Evolutionary conservation across 169 alveolate genomes (phyloP).

Genomic region (Eimeria acervulina): DNA sequence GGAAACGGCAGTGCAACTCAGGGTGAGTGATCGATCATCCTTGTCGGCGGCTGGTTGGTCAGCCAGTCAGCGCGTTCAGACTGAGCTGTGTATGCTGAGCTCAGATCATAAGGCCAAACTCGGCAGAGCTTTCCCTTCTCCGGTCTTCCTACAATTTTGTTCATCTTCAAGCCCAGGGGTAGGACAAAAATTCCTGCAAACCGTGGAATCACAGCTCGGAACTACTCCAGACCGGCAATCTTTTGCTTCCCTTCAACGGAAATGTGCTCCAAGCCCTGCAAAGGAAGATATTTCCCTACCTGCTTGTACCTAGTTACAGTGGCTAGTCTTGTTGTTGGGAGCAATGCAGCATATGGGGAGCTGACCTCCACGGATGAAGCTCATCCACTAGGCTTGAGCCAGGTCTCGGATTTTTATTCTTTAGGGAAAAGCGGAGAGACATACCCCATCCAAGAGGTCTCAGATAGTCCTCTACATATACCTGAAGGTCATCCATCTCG

Average conservation of each 20-base stretch:
- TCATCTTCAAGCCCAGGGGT: not conserved
- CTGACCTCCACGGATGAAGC: slow-evolving; percentile 5
- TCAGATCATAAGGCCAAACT: not conserved
- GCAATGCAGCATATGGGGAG: slow-evolving; percentile 5
- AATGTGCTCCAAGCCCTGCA: not conserved
- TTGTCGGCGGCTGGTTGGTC: slow-evolving; percentile 19
- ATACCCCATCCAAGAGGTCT: not conserved
- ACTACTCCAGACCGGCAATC: not conserved
- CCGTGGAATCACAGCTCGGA: not conserved
- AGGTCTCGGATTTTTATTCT: not conserved
- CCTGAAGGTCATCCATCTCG: not conserved
- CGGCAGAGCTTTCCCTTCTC: not conserved
- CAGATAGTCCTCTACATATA: not conserved
- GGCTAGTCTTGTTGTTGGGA: not conserved
- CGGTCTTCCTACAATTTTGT: not conserved
- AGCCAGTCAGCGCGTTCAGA: not conserved
- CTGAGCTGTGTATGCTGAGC: not conserved
- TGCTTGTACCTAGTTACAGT: not conserved
- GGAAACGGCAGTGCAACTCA: not conserved
- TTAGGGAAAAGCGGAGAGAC: not conserved
- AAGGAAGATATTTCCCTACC: not conserved
- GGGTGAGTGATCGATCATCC: slow-evolving; percentile 17
- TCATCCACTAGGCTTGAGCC: not conserved
- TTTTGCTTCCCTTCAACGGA: not conserved
- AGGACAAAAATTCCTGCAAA: not conserved